A percentile compares a stretch with the other conserved stretches of the same genome.
These are phyloP conservation scores for Saccharomycopsis hybrid DNA, from an alignment of 1,139 yeast genomes.

Conservation along the genomic window DNA sequence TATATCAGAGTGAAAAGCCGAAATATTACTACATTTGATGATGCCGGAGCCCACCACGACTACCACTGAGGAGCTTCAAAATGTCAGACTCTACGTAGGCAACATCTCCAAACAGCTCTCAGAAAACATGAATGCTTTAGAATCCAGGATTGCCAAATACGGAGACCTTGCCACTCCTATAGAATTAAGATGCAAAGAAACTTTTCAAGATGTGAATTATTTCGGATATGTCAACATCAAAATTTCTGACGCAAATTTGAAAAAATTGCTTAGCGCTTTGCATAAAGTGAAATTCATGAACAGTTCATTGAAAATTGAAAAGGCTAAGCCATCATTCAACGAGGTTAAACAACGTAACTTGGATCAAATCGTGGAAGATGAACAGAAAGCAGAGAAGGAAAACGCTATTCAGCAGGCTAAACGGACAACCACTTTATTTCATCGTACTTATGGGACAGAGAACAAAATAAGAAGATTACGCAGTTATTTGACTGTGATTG, in stretches of 20 bases:
- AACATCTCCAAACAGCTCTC: constrained; percentile 38
- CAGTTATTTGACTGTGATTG: constrained; percentile 43
- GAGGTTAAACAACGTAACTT: not conserved
- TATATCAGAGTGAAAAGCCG: too few species aligned
- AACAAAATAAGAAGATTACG: constrained; percentile 36
- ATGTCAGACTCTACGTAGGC: constrained; percentile 43
- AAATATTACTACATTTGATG: too few species aligned
- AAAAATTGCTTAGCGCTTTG: constrained; percentile 47
- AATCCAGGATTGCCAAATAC: constrained; percentile 41
- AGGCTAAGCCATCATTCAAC: constrained; percentile 34
- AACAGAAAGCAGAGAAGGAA: constrained; percentile 40
- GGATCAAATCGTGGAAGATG: constrained; percentile 32
- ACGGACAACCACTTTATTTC: too few species aligned
- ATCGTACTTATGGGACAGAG: constrained; percentile 32
- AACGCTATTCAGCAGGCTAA: constrained; percentile 26
- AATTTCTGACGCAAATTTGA: constrained; percentile 39
- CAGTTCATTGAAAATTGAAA: constrained; percentile 48
- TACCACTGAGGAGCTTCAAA: not conserved
- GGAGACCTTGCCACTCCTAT: constrained; percentile 40
- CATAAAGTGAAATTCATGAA: constrained; percentile 77
- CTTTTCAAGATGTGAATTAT: constrained; percentile 37
- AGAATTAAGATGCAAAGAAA: constrained; percentile 40
- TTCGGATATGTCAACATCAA: constrained; percentile 66
- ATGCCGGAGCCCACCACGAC: too few species aligned
- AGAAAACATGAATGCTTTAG: constrained; percentile 31